Conservation (phyloP, 345 rosid species). For the Mercurialis annua region DNA sequence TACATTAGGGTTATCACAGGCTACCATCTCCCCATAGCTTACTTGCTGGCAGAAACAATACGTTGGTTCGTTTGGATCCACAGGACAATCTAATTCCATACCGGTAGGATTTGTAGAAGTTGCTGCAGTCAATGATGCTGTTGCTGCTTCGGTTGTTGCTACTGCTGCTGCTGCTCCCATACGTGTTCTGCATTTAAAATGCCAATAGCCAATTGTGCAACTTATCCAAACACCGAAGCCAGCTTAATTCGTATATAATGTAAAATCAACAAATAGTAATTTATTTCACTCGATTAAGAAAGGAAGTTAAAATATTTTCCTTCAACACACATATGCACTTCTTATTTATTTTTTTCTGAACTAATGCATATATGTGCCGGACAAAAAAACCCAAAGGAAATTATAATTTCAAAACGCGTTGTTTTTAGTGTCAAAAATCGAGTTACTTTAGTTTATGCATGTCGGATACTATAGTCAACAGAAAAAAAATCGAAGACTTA, state of each 20-base stretch:
- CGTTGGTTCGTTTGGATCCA: constrained; percentile 95
- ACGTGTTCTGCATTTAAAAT: constrained; percentile 52
- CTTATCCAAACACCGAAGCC: background rate
- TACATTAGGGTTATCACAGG: constrained; percentile 89
- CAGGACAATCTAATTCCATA: constrained; percentile 87
- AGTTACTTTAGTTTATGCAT: background rate
- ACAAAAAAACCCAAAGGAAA: background rate
- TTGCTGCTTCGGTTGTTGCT: no score
- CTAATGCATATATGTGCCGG: background rate
- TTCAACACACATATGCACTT: background rate
- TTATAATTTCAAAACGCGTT: no score
- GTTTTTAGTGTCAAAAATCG: background rate
- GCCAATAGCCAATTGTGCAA: background rate
- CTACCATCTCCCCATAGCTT: constrained; percentile 96
- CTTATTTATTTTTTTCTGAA: background rate
- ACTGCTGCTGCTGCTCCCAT: constrained; percentile 43
- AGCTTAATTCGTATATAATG: background rate
- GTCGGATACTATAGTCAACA: constrained; percentile 8
- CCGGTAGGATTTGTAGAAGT: constrained; percentile 57
- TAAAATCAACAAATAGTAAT: background rate
- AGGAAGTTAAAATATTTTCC: background rate
- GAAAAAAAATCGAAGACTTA: constrained; percentile 2
- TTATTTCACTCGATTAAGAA: background rate
- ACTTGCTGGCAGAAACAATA: constrained; percentile 95
- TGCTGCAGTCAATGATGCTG: constrained; percentile 39